Evolutionary conservation across 352 stramenopile species (phyloP), one percentile per base, ranked within the genome.

Genomic region (Globisporangium heterothallicum): DNA sequence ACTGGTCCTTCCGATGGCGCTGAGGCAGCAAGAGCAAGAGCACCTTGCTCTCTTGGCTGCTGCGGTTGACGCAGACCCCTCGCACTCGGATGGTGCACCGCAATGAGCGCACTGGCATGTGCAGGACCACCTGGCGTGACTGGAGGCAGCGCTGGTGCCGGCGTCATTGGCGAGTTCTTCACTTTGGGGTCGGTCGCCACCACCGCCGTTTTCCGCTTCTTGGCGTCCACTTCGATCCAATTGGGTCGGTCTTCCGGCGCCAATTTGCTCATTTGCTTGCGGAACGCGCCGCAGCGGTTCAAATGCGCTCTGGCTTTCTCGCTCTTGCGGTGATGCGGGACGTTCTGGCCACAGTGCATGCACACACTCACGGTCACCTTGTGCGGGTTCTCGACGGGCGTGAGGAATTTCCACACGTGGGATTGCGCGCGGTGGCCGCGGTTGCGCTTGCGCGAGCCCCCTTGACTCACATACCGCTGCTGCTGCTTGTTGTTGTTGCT

Each of bases 291-390:
- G 30, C 63, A 68, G 9, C 56, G 55, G 30, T 60, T 48, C 29
- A 72, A 56, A 25, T 68, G 63, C 27, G 59, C 59, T 41, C 63
- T 54, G 24, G 59, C 63, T 34, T 71, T 71, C 52, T 72, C 63
- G 52, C 60, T 72, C 59, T 72, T 72, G 59, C 57, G 63, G 56
- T 72, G 63, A 45, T 72, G 63, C 19, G 59, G 53, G 34, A 72
- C 59, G 2, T n/a, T 6, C 6, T 30, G 27, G 7, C 19, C 27
- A 35, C 63, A 72, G 45, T 72, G 56, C 36, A 59, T 60, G 36
- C 63, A 72, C 32, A 40, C 22, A 38, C 47, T 68, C 8, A 25
- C 14, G 18, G 30, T 58, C 6, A 22, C 34, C 13, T 58, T 44
- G 59, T 72, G 63, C 25, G 63, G 63, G 19, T 59, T 50, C 24